phyloP scores from a whole-genome alignment of 2,329 filamentous ascomycete genomes.

The Alternaria dauci region DNA sequence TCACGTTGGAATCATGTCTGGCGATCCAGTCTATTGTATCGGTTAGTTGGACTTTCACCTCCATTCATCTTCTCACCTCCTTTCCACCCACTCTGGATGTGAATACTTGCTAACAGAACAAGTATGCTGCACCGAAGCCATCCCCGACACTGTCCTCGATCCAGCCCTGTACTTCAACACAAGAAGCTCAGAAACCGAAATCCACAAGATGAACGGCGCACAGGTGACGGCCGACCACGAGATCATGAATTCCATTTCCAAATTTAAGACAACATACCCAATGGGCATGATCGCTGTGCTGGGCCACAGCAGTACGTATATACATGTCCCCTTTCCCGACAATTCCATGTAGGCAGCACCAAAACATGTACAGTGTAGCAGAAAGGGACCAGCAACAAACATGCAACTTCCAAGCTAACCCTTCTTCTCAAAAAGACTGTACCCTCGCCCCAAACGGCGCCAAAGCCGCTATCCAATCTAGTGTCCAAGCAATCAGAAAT shows the following conservation, averaged over 20 bases:
- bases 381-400: neutral
- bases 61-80: neutral
- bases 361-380: too few relatives aligned
- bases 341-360: too few relatives aligned
- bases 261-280: constrained; percentile 17
- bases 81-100: too few relatives aligned
- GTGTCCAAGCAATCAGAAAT: constrained; percentile 21
- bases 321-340: neutral
- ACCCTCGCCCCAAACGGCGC: constrained; percentile 13
- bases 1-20: neutral
- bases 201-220: constrained; percentile 27
- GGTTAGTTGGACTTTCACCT: neutral
- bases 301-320: constrained; percentile 29
- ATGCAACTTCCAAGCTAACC: neutral
- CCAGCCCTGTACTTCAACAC: constrained; percentile 34
- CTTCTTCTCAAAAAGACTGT: constrained; percentile 12
- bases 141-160: constrained; percentile 11
- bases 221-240: constrained; percentile 10
- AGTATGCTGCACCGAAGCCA: constrained; percentile 13
- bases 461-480: constrained; percentile 24
- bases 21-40: neutral
- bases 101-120: neutral
- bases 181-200: constrained; percentile 18
- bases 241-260: constrained; percentile 21
- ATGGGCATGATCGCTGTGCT: constrained; percentile 34